Conservation (phyloP, 2,329 filamentous ascomycete genomes). For the Aspergillus hortae region DNA sequence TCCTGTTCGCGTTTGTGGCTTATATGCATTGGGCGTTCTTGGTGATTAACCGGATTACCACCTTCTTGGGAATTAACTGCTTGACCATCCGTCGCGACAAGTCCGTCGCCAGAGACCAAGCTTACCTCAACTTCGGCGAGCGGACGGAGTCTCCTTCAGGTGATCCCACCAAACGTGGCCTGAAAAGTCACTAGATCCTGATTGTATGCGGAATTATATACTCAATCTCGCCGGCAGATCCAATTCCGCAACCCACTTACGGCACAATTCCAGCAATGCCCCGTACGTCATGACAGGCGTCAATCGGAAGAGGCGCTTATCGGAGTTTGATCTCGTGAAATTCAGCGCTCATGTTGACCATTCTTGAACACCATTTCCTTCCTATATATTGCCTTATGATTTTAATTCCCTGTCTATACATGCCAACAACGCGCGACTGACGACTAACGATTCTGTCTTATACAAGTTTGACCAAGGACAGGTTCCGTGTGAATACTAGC, state of each 20-base stretch:
- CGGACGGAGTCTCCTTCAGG: constrained; percentile 8
- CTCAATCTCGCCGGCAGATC: background rate
- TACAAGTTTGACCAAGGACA: constrained; percentile 7
- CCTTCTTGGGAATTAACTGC: constrained; percentile 89
- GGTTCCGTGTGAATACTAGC: constrained; percentile 3
- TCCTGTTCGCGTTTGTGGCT: constrained; percentile 75
- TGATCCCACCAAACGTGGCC: constrained; percentile 14
- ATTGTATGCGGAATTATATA: background rate
- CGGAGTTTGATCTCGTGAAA: background rate
- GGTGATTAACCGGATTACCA: constrained; percentile 87
- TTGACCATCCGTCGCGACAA: constrained; percentile 66
- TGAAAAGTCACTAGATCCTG: constrained; percentile 15
- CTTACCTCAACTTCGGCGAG: constrained; percentile 35
- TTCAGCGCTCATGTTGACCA: background rate
- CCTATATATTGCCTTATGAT: constrained; percentile 9
- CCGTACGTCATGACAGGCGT: background rate
- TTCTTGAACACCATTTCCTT: background rate
- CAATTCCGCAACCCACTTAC: background rate
- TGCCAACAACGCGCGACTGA: constrained; percentile 9
- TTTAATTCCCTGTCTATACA: constrained; percentile 13
- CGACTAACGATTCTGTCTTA: constrained; percentile 15
- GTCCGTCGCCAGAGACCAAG: constrained; percentile 30
- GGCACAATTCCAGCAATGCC: background rate
- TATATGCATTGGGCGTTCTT: constrained; percentile 93
- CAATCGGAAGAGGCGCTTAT: background rate